phyloP scores from a whole-genome alignment of 805 yeast genomes.

The Kazachstania bromeliacearum region DNA sequence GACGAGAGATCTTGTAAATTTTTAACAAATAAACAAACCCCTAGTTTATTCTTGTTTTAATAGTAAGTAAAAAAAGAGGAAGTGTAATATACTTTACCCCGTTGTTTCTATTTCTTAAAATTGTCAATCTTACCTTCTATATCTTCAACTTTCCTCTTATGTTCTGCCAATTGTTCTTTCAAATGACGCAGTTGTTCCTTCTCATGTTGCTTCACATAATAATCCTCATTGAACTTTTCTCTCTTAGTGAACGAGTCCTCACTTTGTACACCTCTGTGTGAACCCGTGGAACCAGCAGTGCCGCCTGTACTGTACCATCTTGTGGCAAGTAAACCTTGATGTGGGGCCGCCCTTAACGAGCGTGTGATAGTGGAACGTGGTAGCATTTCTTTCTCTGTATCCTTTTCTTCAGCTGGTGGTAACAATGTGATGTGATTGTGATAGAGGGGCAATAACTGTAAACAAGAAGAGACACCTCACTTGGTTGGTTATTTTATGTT shows the following conservation, averaged over 20 bases:
- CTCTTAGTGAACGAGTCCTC: slow-evolving; percentile 68
- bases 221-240: slow-evolving; percentile 87
- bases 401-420: not conserved
- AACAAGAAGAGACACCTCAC: too few species aligned
- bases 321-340: slow-evolving; percentile 6
- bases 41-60: too few species aligned
- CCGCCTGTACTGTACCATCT: slow-evolving; percentile 15
- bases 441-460: not conserved
- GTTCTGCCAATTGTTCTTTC: slow-evolving; percentile 68
- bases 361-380: slow-evolving; percentile 24
- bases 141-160: slow-evolving; percentile 49
- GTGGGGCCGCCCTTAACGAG: slow-evolving; percentile 15
- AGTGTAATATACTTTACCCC: too few species aligned
- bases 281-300: slow-evolving; percentile 56
- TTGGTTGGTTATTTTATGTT: too few species aligned
- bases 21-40: too few species aligned
- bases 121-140: slow-evolving; percentile 38
- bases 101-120: slow-evolving; percentile 13
- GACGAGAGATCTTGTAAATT: too few species aligned
- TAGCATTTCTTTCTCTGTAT: slow-evolving; percentile 10
- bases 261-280: slow-evolving; percentile 38
- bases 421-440: not conserved
- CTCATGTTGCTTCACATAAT: slow-evolving; percentile 80
- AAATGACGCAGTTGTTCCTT: slow-evolving; percentile 73
- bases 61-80: too few species aligned